Evolutionary conservation across 2,329 filamentous ascomycete species (phyloP).

Genomic region (Colletotrichum scovillei): DNA sequence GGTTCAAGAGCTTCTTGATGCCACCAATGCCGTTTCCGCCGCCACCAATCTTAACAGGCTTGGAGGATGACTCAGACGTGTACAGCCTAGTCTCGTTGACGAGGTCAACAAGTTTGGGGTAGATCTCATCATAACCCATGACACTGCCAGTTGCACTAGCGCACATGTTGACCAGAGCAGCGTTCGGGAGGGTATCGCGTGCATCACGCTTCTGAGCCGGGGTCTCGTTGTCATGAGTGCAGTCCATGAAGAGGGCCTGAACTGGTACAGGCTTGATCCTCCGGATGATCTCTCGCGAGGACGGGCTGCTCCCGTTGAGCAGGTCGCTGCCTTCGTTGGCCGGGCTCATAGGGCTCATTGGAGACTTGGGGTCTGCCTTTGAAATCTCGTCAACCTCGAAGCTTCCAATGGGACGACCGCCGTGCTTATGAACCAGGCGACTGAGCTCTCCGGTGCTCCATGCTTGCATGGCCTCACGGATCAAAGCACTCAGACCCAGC

Average conservation of each 20-base stretch:
- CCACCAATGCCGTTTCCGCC: slow-evolving; percentile 88
- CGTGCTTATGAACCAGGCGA: slow-evolving; percentile 91
- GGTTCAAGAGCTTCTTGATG: slow-evolving; percentile 92
- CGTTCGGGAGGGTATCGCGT: slow-evolving; percentile 92
- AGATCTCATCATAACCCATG: slow-evolving; percentile 98
- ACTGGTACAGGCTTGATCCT: slow-evolving; percentile 89
- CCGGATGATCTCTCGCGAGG: slow-evolving; percentile 74
- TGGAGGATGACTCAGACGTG: slow-evolving; percentile 77
- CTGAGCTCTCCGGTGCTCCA: slow-evolving; percentile 96
- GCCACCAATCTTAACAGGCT: slow-evolving; percentile 71
- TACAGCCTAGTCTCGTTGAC: slow-evolving; percentile 91
- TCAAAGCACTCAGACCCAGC: slow-evolving; percentile 89
- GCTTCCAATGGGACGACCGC: slow-evolving; percentile 93
- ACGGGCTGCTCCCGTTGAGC: slow-evolving; percentile 45
- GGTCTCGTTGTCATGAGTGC: slow-evolving; percentile 97
- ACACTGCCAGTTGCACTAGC: slow-evolving; percentile 94
- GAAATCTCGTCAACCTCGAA: slow-evolving; percentile 93
- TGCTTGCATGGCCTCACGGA: slow-evolving; percentile 97
- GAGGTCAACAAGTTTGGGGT: slow-evolving; percentile 91
- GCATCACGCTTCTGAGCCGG: slow-evolving; percentile 96
- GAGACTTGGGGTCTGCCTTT: slow-evolving; percentile 62
- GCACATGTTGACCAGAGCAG: slow-evolving; percentile 95
- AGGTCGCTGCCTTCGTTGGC: slow-evolving; percentile 42
- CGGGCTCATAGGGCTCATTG: slow-evolving; percentile 43
- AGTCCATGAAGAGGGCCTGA: slow-evolving; percentile 98